phyloP scores from a whole-genome alignment of 148 eudicot species.

The Rhododendron ovatum region DNA sequence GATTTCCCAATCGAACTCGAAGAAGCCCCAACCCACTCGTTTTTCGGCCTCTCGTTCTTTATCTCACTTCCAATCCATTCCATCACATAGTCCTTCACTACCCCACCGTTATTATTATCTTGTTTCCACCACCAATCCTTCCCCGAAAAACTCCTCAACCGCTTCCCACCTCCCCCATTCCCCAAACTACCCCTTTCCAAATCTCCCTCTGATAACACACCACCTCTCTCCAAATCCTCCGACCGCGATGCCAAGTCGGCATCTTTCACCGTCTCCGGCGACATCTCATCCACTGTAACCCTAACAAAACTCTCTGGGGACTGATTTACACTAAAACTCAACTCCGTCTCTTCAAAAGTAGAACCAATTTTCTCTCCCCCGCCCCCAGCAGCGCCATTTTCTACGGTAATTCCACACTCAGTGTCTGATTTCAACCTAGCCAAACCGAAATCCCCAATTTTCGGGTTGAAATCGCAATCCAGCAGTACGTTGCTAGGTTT shows the following conservation, averaged over 20 bases:
- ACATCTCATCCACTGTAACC: constrained; percentile 37
- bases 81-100: constrained; percentile 88
- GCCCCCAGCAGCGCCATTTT: constrained; percentile 12
- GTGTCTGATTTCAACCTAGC: constrained; percentile 58
- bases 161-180: constrained; percentile 23
- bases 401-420: constrained; percentile 18
- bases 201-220: constrained; percentile 41
- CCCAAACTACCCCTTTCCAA: constrained; percentile 31
- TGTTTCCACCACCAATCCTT: constrained; percentile 72
- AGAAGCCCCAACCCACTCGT: constrained; percentile 52
- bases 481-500: constrained; percentile 87
- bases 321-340: constrained; percentile 33
- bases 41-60: constrained; percentile 49
- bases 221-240: constrained; percentile 9
- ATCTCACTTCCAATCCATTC: constrained; percentile 90
- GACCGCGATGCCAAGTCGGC: not conserved
- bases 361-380: constrained; percentile 55
- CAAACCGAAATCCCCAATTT: constrained; percentile 85
- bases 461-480: constrained; percentile 55
- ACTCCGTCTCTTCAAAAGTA: constrained; percentile 15
- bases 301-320: constrained; percentile 57
- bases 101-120: constrained; percentile 26
- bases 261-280: constrained; percentile 46
- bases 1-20: constrained; percentile 40
- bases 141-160: constrained; percentile 31